Evolutionary conservation across 2,329 filamentous ascomycete species (phyloP).

Genomic region (Aspergillus cejpii): DNA sequence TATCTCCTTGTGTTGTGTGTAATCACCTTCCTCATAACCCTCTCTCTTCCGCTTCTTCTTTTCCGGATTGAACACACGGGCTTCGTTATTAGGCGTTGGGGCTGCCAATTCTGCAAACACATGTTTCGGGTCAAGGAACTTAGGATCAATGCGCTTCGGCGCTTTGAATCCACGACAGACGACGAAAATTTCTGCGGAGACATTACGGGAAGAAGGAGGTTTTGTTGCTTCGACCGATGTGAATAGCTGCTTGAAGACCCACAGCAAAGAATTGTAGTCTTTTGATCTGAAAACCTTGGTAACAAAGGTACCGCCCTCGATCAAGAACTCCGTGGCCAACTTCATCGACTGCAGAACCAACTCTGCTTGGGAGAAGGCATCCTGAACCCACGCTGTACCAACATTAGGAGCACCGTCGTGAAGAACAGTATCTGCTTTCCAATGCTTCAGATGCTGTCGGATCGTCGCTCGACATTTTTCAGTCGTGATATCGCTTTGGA

Average conservation of each 20-base stretch:
- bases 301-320: slow-evolving; percentile 84
- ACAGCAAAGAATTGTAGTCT: slow-evolving; percentile 90
- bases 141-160: slow-evolving; percentile 85
- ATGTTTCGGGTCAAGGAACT: slow-evolving; percentile 78
- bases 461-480: slow-evolving; percentile 92
- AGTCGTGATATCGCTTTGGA: slow-evolving; percentile 96
- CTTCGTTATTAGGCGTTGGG: slow-evolving; percentile 86
- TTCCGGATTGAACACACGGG: slow-evolving; percentile 96
- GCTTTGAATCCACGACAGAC: slow-evolving; percentile 94
- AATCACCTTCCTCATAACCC: slow-evolving; percentile 95
- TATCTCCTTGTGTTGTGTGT: slow-evolving; percentile 82
- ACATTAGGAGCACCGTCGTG: slow-evolving; percentile 98
- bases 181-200: slow-evolving; percentile 97
- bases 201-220: slow-evolving; percentile 88
- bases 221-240: slow-evolving; percentile 94
- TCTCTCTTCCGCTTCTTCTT: slow-evolving; percentile 96
- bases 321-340: slow-evolving; percentile 85
- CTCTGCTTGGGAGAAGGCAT: slow-evolving; percentile 96
- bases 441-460: slow-evolving; percentile 81
- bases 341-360: slow-evolving; percentile 85
- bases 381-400: slow-evolving; percentile 95
- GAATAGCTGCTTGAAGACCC: slow-evolving; percentile 98
- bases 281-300: slow-evolving; percentile 97
- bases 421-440: slow-evolving; percentile 91
- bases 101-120: slow-evolving; percentile 91